phyloP scores from a whole-genome alignment of 2,329 filamentous ascomycete species.

The Trichoderma semiorbis region DNA sequence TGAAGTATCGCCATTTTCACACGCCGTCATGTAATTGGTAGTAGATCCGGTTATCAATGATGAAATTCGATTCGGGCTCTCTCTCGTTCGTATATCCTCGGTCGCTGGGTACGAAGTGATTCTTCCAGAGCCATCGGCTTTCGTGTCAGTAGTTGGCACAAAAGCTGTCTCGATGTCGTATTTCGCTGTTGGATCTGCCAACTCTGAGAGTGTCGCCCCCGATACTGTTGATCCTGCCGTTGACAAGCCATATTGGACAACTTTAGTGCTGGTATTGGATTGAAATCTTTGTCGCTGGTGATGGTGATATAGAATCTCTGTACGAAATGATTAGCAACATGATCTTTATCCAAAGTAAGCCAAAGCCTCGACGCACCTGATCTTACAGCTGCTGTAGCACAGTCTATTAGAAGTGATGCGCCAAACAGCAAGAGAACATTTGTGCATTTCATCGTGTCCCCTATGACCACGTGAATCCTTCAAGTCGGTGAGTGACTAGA shows the following conservation, averaged over 20 bases:
- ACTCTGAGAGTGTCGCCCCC: not conserved
- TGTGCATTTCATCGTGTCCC: conserved; percentile 21
- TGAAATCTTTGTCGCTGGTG: not conserved
- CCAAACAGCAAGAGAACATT: conserved; percentile 21
- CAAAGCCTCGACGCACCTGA: conserved; percentile 17
- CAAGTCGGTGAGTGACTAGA: not conserved
- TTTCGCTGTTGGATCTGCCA: not conserved
- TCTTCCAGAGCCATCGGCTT: not conserved
- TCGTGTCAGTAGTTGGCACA: not conserved
- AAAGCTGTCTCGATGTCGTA: not conserved
- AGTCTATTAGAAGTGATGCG: conserved; percentile 19
- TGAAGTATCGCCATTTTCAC: not conserved
- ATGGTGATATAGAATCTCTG: conserved; percentile 7
- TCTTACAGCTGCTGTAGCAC: conserved; percentile 16
- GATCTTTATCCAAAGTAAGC: not conserved
- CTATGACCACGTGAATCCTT: not conserved
- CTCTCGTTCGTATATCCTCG: not conserved
- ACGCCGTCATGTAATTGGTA: not conserved
- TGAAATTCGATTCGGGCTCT: not conserved
- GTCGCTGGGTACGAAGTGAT: not conserved
- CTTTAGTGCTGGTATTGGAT: not conserved
- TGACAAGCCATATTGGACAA: not conserved
- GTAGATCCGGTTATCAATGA: not conserved
- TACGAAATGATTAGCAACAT: not conserved
- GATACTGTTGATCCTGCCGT: not conserved